Conservation (phyloP, 2,329 filamentous ascomycete species). For the Fusarium sp. region DNA sequence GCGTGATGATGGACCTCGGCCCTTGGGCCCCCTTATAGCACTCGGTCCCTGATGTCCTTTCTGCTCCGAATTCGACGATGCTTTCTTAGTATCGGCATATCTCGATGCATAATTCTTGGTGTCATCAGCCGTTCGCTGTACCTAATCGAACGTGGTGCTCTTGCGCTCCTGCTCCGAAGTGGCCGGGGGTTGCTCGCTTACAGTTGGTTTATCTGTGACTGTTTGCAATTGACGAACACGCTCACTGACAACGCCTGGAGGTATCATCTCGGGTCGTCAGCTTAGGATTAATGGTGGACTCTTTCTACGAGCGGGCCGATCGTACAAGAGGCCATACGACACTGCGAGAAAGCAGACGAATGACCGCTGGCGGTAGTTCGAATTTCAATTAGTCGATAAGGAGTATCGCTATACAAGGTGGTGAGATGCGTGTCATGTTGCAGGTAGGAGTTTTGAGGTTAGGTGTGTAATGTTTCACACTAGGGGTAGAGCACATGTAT, state of each 20-base stretch:
- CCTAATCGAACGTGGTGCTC: conserved; percentile 48
- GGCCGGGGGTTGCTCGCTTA: conserved; percentile 7
- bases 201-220: conserved; percentile 31
- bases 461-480: not conserved
- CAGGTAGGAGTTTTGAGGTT: conserved; percentile 3
- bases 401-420: conserved; percentile 19
- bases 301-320: conserved; percentile 10
- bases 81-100: conserved; percentile 43
- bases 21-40: not conserved
- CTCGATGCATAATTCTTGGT: conserved; percentile 47
- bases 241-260: conserved; percentile 47
- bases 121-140: conserved; percentile 43
- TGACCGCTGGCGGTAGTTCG: not conserved
- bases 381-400: conserved; percentile 23
- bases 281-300: conserved; percentile 14
- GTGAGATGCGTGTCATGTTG: conserved; percentile 23
- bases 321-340: conserved; percentile 16
- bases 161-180: conserved; percentile 41
- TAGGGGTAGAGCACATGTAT: conserved; percentile 1
- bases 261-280: conserved; percentile 35
- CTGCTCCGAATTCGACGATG: conserved; percentile 26
- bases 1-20: conserved; percentile 8
- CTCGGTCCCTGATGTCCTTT: conserved; percentile 18
- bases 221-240: conserved; percentile 49
- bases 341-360: conserved; percentile 30